Evolutionary conservation across 2,329 filamentous ascomycete genomes (phyloP).

Genomic region (Pyricularia grisea): DNA sequence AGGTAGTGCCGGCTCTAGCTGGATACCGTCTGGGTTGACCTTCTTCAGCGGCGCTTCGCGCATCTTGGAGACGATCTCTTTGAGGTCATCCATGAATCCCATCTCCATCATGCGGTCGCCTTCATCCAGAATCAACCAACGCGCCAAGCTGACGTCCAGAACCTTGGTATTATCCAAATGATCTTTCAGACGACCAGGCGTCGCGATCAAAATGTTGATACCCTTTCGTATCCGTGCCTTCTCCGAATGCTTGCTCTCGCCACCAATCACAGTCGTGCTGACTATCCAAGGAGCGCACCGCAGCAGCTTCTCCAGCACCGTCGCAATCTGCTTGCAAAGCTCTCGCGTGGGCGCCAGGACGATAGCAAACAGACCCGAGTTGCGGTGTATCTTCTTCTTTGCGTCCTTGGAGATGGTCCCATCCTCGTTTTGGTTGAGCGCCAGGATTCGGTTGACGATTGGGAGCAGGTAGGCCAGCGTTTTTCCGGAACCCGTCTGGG

Average conservation of each 20-base stretch:
- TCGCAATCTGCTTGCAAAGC: slow-evolving; percentile 85
- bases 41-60: slow-evolving; percentile 53
- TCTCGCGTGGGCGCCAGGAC: slow-evolving; percentile 92
- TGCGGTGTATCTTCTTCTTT: slow-evolving; percentile 57
- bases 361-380: slow-evolving; percentile 87
- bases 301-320: slow-evolving; percentile 75
- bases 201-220: slow-evolving; percentile 91
- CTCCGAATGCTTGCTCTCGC: slow-evolving; percentile 66
- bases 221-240: slow-evolving; percentile 92
- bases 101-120: slow-evolving; percentile 98
- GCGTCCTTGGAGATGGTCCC: slow-evolving; percentile 23
- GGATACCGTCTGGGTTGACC: slow-evolving; percentile 47
- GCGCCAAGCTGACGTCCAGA: slow-evolving; percentile 76
- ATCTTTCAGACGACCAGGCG: slow-evolving; percentile 82
- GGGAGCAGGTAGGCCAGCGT: slow-evolving; percentile 93
- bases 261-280: slow-evolving; percentile 69
- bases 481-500: slow-evolving; percentile 95
- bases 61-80: slow-evolving; percentile 74
- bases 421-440: slow-evolving; percentile 52
- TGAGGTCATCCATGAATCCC: slow-evolving; percentile 90
- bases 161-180: slow-evolving; percentile 89
- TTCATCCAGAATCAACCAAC: slow-evolving; percentile 93
- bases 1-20: slow-evolving; percentile 52
- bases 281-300: slow-evolving; percentile 93
- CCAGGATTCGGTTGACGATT: slow-evolving; percentile 79